Conservation (phyloP, 2,329 filamentous ascomycete species). For the Aspergillus sp. region DNA sequence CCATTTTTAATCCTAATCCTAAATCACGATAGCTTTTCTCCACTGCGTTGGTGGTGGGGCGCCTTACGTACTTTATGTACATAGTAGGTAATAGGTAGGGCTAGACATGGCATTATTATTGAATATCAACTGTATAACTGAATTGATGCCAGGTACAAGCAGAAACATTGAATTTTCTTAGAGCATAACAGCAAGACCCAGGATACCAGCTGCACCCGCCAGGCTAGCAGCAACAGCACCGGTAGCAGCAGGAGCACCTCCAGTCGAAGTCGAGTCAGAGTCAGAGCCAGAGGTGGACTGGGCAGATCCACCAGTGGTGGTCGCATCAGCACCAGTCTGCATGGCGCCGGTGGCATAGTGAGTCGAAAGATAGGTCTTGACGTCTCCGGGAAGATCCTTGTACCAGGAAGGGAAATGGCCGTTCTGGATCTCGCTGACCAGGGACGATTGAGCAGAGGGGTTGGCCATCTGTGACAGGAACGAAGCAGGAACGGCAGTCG, state of each 20-base stretch:
- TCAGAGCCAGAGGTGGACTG: constrained; percentile 1
- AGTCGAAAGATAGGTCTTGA: constrained; percentile 19
- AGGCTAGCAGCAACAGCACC: constrained; percentile 13
- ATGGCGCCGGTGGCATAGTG: not conserved
- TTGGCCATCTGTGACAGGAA: constrained; percentile 15
- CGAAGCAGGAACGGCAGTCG: constrained; percentile 22
- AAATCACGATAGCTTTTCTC: too few relatives aligned
- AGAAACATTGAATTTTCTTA: constrained; percentile 3
- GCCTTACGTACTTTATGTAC: too few relatives aligned
- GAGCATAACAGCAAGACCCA: constrained; percentile 19
- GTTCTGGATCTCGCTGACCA: constrained; percentile 17
- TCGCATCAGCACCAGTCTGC: not conserved
- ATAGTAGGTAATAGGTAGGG: too few relatives aligned
- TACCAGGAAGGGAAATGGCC: constrained; percentile 24
- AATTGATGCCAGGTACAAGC: not conserved
- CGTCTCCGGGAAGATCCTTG: constrained; percentile 17
- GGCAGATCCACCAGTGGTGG: not conserved
- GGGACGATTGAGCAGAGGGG: constrained; percentile 11
- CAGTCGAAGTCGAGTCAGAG: constrained; percentile 6
- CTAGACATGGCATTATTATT: too few relatives aligned
- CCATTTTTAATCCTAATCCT: too few relatives aligned
- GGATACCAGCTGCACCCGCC: constrained; percentile 15
- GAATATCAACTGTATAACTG: not conserved
- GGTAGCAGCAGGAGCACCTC: constrained; percentile 12
- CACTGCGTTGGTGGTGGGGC: too few relatives aligned